Base-by-base conservation (phyloP, 371 early-diverging fungal species). In the Mortierella sp. region DNA sequence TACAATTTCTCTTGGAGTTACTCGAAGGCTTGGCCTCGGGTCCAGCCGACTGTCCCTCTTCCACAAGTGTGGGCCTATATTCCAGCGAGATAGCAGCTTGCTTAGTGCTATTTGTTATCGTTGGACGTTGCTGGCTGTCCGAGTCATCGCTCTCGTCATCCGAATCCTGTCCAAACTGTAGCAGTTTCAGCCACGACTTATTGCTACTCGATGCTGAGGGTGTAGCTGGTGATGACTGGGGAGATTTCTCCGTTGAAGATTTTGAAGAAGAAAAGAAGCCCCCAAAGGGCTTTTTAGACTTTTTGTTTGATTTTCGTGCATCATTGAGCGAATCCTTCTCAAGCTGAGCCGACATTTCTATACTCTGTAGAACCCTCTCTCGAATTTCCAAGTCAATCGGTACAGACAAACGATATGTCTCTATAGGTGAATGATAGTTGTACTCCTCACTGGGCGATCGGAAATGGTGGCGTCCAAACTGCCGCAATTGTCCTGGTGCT, bases 381-480 rank as follows among this genome's bases (percentile, higher is more conserved):
- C 67, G 62, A 32, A 79, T 73, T 59, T 63, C 37, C 26, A 79
- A 49, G 43, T 79, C 74, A 2, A 79, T 64, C 23, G 69, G 74
- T 8, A 73, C 77, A 19, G 59, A 53, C 1, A 51, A 31, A 1
- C 57, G 43, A 0, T 62, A 43, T 1, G 22, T 23, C 2, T 59
- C 55, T 23, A 15, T 35, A 1, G 77, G 64, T 0, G 77, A 53
- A 13, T 64, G 64, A 29, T 72, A 77, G 54, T 72, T 73, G 60
- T 79, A 79, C 49, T 79, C 79, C 56, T 79, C 79, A 42, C 79
- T 79, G 0, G 79, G 74, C 1, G 66, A 69, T 4, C 73, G 63
- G 9, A 40, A 31, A 29, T 73, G 76, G 7, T 43, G 58, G 6
- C 47, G 22, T 6, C 61, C 31, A 35, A 22, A 13, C 13, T 32